phyloP scores from a whole-genome alignment of 1,284 basidiomycete genomes.

The Erythrobasidium hasegawianum region DNA sequence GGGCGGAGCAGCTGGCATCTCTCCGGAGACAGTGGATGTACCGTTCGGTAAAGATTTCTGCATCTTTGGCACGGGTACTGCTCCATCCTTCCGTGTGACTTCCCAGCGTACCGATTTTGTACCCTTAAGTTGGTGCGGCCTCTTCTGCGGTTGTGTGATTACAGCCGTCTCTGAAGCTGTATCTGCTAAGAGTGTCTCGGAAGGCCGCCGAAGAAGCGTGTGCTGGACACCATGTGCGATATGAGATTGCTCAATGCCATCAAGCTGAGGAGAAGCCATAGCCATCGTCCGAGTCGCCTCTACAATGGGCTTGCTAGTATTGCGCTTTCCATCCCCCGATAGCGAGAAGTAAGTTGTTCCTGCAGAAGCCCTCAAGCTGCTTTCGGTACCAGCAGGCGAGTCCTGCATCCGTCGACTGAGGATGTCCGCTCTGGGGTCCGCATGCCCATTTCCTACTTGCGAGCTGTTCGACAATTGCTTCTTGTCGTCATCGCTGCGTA shows the following conservation, averaged over 20 bases:
- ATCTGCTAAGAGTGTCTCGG: slow-evolving; percentile 17
- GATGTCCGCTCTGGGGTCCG: neutral
- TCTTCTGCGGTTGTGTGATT: neutral
- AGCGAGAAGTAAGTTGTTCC: too few species aligned
- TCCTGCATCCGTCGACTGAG: neutral
- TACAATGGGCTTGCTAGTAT: too few species aligned
- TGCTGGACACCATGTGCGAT: slow-evolving; percentile 7
- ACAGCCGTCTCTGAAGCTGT: slow-evolving; percentile 24
- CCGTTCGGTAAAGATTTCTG: neutral
- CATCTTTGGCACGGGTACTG: slow-evolving; percentile 6
- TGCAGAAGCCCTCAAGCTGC: neutral
- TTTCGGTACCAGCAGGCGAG: neutral
- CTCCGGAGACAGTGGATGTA: slow-evolving; percentile 22
- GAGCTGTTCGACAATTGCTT: too few species aligned
- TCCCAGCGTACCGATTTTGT: slow-evolving; percentile 13
- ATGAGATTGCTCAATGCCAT: too few species aligned
- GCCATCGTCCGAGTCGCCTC: too few species aligned
- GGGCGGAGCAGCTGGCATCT: slow-evolving; percentile 36
- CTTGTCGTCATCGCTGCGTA: neutral
- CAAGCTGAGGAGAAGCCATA: too few species aligned
- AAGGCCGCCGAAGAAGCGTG: slow-evolving; percentile 29
- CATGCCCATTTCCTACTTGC: neutral
- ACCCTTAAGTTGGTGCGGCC: neutral
- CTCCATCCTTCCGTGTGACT: slow-evolving; percentile 10
- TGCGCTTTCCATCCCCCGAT: too few species aligned